Base-by-base conservation (phyloP, 805 yeast genomes). In the Kregervanrija pseudodelftensis region DNA sequence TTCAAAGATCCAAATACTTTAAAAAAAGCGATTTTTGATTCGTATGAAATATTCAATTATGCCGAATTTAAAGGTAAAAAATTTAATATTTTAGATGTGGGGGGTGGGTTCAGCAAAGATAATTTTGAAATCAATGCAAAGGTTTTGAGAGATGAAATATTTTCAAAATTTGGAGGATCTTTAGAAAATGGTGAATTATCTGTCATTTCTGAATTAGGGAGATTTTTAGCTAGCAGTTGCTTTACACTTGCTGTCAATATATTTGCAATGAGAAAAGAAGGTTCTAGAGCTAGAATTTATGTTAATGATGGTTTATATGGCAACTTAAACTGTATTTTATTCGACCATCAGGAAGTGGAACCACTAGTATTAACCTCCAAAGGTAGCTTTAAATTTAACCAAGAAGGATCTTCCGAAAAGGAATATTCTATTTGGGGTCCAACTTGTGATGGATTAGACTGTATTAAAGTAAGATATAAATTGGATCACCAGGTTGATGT, bases 271-370 rank as follows among this genome's bases (percentile, higher is more conserved):
- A 77, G 98, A 49, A 49, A 64, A 34, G 37, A 39, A 8, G 35
- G 39, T 7, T 64, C 68, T 48, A 59, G 69, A 38, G 76, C 84
- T 32, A 86, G 90, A 91, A 59, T 89, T 40, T 91, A 91, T 65
- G 70, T 90, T 61, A 91, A 88, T 57, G 99, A 91, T 61, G 99
- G 99, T 36, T 89, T 90, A 33, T 91, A 91, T 63, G 96, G 96
- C 32, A 91, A 90, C 67, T 72, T 91, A 80, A 91, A 93, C 69
- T 91, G 97, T 66, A 84, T 93, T 59, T 63, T 91, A 44, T 90
- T 80, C 61, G 99, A 91, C 65, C 98, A 91, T 64, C 96, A 88
- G 66, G 70, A 68, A 39, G 95, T 95, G 28, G 60, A 64, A 35
- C 85, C 95, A 10, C 70, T 68, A 51, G 84, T 86, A 5, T 70